phyloP scores from a whole-genome alignment of 176 grass and related monocot species.

The Cenchrus purpureus region DNA sequence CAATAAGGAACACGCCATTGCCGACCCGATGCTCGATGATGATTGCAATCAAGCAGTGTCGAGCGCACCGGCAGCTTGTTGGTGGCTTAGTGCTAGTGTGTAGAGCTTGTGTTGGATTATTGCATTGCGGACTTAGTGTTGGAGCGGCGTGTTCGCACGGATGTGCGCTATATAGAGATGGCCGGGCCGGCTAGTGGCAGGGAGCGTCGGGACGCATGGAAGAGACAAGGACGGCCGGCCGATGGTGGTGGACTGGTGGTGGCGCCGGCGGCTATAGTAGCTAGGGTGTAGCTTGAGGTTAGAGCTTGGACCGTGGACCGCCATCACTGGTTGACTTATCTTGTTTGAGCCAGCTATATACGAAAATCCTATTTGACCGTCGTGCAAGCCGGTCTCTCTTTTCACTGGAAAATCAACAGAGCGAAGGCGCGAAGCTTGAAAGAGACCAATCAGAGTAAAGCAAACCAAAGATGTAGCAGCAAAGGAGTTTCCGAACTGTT shows the following conservation, averaged over 20 bases:
- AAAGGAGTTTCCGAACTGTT: background rate
- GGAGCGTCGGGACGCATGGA: slow-evolving; percentile 16
- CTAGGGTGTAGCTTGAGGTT: background rate
- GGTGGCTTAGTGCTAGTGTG: background rate
- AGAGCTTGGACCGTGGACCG: background rate
- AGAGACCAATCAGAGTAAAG: background rate
- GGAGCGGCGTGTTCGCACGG: background rate
- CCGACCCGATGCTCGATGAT: background rate
- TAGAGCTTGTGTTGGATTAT: background rate
- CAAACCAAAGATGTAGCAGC: background rate
- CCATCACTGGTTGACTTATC: slow-evolving; percentile 36
- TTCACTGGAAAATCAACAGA: background rate
- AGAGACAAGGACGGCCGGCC: slow-evolving; percentile 39
- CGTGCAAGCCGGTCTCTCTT: background rate
- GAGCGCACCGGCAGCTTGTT: background rate
- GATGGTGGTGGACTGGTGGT: background rate
- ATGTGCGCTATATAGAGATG: slow-evolving; percentile 31
- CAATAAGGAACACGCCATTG: background rate
- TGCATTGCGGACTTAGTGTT: background rate
- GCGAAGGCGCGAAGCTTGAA: background rate
- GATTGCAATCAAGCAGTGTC: background rate
- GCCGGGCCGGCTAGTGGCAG: background rate
- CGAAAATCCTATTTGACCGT: too few relatives aligned
- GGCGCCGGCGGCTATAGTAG: background rate
- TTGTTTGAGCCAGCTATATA: background rate